Evolutionary conservation across 2,329 filamentous ascomycete genomes (phyloP), one percentile per base, ranked within the genome.

Genomic region (Aspergillus sp.): DNA sequence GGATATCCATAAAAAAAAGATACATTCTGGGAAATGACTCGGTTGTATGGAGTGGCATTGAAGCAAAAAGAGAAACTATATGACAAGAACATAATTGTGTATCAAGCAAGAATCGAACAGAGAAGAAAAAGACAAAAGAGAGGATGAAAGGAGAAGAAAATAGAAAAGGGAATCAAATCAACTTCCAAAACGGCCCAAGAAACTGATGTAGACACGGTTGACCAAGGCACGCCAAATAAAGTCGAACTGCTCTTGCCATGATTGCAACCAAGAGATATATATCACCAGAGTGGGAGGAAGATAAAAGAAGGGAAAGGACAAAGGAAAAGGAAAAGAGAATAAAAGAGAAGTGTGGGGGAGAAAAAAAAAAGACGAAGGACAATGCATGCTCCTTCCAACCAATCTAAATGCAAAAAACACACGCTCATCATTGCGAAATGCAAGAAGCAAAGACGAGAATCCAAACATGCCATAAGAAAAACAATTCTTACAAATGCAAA

Each of bases 391-490:
- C 56, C 56, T 50, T 56, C 54, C 54, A 49, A 59, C 54, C 54
- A 49, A 59, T 60, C 56, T 62, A 62, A 60, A 61, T 64, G 58
- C 58, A 60, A 56, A 56, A 48, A 48, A n/a, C 50, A 56, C 50
- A 56, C 53, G 57, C 54, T 59, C 59, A 55, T 59, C 53, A 53
- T 56, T 55, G 54, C 49, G 43, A 52, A 59, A 56, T 58, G 55
- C 53, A 53, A 59, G 44, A 30, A 30, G 52, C 51, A 57, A 57
- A 55, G 48, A 56, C 47, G 53, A 53, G 54, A 54, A 46, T 50
- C 44, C 54, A 50, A 55, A 55, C 50, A 51, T 47, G 50, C 52
- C 46, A 56, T 53, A 53, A 53, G 52, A 50, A 53, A 55, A 20
- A 49, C 43, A 47, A 50, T 45, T 50, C 46, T 53, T 53, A 48